phyloP scores from a whole-genome alignment of 768 basidiomycete species.

The Kwoniella sp. region DNA sequence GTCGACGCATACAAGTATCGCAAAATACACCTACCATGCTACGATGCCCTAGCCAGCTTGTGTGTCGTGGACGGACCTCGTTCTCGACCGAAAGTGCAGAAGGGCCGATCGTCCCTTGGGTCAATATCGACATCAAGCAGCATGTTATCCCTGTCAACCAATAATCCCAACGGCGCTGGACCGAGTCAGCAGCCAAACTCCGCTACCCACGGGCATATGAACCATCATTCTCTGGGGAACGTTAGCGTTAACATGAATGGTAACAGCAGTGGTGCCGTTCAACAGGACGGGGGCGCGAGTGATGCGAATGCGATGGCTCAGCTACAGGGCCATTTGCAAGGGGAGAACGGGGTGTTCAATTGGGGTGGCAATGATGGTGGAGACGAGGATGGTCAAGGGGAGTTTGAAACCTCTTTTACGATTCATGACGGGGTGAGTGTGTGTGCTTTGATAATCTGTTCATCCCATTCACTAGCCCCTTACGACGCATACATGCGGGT shows the following conservation, averaged over 20 bases:
- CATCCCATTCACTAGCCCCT: neutral
- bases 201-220: neutral
- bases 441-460: neutral
- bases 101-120: conserved; percentile 29
- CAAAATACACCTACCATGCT: conserved; percentile 37
- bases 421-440: conserved; percentile 32
- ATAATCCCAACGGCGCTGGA: conserved; percentile 8
- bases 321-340: conserved; percentile 16
- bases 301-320: conserved; percentile 11
- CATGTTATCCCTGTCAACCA: conserved; percentile 14
- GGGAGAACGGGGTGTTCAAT: conserved; percentile 25
- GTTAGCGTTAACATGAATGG: neutral
- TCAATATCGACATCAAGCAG: conserved; percentile 29
- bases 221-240: neutral
- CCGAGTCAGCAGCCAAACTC: neutral
- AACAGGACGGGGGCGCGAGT: neutral
- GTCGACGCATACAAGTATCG: conserved; percentile 39
- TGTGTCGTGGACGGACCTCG: conserved; percentile 27
- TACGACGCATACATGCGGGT: neutral
- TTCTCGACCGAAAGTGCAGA: conserved; percentile 15
- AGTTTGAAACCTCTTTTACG: conserved; percentile 32
- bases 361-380: conserved; percentile 28
- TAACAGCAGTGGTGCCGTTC: neutral
- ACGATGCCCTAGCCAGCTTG: conserved; percentile 33
- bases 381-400: conserved; percentile 32